These are phyloP conservation scores for Cercospora brassicicola DNA, from an alignment of 2,329 filamentous ascomycete species.

Conservation along the genomic window DNA sequence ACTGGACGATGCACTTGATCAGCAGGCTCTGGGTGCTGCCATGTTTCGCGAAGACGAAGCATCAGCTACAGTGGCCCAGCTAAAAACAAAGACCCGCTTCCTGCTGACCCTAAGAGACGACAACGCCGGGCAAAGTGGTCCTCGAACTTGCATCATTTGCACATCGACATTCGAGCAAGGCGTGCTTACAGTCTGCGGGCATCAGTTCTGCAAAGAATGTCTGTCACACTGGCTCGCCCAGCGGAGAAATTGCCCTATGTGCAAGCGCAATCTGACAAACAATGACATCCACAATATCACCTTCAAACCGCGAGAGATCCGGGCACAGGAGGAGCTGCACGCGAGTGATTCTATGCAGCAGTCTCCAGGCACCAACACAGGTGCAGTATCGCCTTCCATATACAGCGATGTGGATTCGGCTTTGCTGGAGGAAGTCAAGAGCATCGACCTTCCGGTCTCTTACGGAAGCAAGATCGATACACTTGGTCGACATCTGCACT, in stretches of 20 bases:
- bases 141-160: slow-evolving; percentile 81
- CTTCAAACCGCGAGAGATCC: slow-evolving; percentile 72
- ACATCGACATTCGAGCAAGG: slow-evolving; percentile 74
- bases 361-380: slow-evolving; percentile 64
- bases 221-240: slow-evolving; percentile 74
- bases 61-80: slow-evolving; percentile 59
- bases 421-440: slow-evolving; percentile 76
- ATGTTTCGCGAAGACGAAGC: slow-evolving; percentile 53
- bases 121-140: slow-evolving; percentile 55
- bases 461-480: slow-evolving; percentile 91
- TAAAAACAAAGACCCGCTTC: slow-evolving; percentile 76
- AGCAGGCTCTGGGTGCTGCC: slow-evolving; percentile 46
- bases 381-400: slow-evolving; percentile 51
- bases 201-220: slow-evolving; percentile 89
- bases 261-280: slow-evolving; percentile 67
- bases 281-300: slow-evolving; percentile 82
- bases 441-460: slow-evolving; percentile 67
- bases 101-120: slow-evolving; percentile 63
- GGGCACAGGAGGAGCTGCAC: slow-evolving; percentile 59
- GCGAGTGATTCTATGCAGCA: not conserved
- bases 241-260: slow-evolving; percentile 77
- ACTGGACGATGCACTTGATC: slow-evolving; percentile 58
- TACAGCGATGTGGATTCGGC: slow-evolving; percentile 74
- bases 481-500: slow-evolving; percentile 70
- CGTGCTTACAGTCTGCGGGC: slow-evolving; percentile 81